Evolutionary conservation across 768 basidiomycete species (phyloP).

Genomic region (Cystofilobasidium bisporidii): DNA sequence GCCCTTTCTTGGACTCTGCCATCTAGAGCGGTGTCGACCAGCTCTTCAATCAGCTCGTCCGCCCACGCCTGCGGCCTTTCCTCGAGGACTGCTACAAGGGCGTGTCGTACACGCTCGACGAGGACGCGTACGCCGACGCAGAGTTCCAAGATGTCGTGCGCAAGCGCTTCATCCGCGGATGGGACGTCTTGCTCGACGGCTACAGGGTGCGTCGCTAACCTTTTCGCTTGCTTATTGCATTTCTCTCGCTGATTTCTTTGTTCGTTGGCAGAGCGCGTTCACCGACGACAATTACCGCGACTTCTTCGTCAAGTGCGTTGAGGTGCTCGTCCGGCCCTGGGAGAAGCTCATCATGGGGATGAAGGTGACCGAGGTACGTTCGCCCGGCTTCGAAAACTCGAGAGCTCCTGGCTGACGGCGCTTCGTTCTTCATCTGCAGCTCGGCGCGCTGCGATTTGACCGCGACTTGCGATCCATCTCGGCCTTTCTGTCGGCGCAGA

Average conservation of each 20-base stretch:
- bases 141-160: constrained; percentile 78
- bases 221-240: not conserved
- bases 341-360: constrained; percentile 74
- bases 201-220: constrained; percentile 56
- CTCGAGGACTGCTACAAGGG: constrained; percentile 84
- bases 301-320: constrained; percentile 75
- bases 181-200: constrained; percentile 76
- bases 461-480: constrained; percentile 77
- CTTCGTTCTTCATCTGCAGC: constrained; percentile 44
- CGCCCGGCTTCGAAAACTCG: not conserved
- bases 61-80: constrained; percentile 74
- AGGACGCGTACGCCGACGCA: constrained; percentile 69
- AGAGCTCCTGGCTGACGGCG: not conserved
- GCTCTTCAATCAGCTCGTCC: constrained; percentile 85
- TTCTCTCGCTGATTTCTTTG: not conserved
- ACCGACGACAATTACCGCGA: constrained; percentile 79
- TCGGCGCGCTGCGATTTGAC: constrained; percentile 92
- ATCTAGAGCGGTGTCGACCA: constrained; percentile 88
- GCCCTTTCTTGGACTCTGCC: not conserved
- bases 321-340: constrained; percentile 87
- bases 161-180: constrained; percentile 79
- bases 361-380: constrained; percentile 73
- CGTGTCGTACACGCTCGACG: constrained; percentile 76
- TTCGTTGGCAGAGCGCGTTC: constrained; percentile 56
- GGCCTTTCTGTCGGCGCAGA: constrained; percentile 75